phyloP scores from a whole-genome alignment of 2,329 filamentous ascomycete genomes.

The Cladosporium sp. region DNA sequence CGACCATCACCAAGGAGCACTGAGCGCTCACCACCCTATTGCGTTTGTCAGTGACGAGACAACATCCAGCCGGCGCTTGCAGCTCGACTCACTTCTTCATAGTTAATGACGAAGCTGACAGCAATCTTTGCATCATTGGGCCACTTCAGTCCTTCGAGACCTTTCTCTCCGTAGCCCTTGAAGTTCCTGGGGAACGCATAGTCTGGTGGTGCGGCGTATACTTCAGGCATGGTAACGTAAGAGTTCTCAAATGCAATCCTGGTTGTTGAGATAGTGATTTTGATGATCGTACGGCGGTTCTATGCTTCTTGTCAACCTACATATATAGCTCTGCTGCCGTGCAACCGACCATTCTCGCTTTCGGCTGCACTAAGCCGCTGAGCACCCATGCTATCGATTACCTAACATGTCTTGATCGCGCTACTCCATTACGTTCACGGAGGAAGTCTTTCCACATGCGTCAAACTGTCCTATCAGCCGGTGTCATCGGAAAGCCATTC shows the following conservation, averaged over 20 bases:
- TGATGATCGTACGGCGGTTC: background rate
- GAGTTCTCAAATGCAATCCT: background rate
- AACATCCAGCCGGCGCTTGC: background rate
- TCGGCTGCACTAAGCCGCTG: background rate
- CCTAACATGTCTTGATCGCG: background rate
- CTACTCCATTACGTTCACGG: background rate
- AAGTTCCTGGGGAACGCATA: conserved; percentile 30
- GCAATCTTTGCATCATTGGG: conserved; percentile 49
- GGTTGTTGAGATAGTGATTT: background rate
- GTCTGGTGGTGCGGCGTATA: conserved; percentile 24
- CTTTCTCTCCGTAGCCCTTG: conserved; percentile 31
- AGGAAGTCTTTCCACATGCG: background rate
- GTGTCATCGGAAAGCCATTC: background rate
- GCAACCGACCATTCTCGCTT: background rate
- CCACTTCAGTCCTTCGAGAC: conserved; percentile 37
- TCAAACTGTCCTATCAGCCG: background rate
- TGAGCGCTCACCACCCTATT: conserved; percentile 41
- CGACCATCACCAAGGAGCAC: conserved; percentile 43
- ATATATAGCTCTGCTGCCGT: background rate
- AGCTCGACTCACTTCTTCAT: conserved; percentile 40
- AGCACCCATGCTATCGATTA: background rate
- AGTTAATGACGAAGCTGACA: conserved; percentile 50
- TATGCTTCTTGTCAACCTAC: background rate
- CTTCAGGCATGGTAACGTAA: conserved; percentile 21
- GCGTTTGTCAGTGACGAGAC: background rate